phyloP scores from a whole-genome alignment of 306 rosid genomes.

The Arachis stenosperma region DNA sequence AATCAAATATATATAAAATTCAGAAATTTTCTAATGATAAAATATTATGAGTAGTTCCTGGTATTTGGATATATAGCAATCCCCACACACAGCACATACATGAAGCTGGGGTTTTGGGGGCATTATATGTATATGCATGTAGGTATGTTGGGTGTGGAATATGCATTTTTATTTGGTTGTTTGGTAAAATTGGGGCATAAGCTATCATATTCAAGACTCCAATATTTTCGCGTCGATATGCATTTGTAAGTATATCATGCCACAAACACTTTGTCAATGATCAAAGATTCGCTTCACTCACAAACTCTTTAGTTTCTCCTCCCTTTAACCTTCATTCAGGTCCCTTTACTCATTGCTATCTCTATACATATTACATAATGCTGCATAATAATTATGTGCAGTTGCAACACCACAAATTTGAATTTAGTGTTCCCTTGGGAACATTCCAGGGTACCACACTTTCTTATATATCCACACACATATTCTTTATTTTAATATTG shows the following conservation, averaged over 20 bases:
- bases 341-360: neutral
- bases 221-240: slow-evolving; percentile 10
- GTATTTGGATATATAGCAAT: neutral
- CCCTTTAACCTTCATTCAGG: neutral
- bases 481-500: no score
- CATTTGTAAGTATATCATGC: neutral
- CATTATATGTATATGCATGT: neutral
- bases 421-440: neutral
- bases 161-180: slow-evolving; percentile 33
- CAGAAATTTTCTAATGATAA: no score
- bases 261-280: slow-evolving; percentile 29
- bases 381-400: neutral
- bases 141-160: slow-evolving; percentile 12
- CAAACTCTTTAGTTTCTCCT: neutral
- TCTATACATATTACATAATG: neutral
- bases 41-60: neutral
- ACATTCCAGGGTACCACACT: neutral
- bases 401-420: neutral
- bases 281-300: slow-evolving; percentile 40
- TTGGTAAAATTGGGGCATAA: slow-evolving; percentile 12
- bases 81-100: neutral
- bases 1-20: no score
- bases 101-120: neutral
- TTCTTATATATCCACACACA: neutral
- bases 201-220: slow-evolving; percentile 16